phyloP scores from a whole-genome alignment of 2,329 filamentous ascomycete genomes.

The Ustilaginoidea virens region DNA sequence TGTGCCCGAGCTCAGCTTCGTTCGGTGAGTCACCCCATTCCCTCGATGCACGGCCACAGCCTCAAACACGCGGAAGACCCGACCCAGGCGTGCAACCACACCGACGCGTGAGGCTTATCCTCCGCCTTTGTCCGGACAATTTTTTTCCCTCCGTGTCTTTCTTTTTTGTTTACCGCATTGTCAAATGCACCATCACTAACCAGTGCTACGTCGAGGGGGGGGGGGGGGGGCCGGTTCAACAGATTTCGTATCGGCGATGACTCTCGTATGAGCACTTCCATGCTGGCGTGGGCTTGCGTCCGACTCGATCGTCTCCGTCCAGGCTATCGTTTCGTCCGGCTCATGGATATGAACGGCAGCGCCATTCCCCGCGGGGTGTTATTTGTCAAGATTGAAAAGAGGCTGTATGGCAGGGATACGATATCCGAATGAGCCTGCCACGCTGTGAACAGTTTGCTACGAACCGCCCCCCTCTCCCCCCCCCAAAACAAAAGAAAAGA shows the following conservation, averaged over 20 bases:
- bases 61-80: too few relatives aligned
- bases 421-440: neutral
- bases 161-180: too few relatives aligned
- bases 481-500: too few relatives aligned
- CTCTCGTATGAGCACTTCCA: slow-evolving; percentile 19
- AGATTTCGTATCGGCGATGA: slow-evolving; percentile 42
- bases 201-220: too few relatives aligned
- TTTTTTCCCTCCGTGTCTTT: too few relatives aligned
- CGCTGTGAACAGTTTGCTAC: too few relatives aligned
- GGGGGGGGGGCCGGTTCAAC: too few relatives aligned
- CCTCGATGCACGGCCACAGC: neutral
- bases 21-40: slow-evolving; percentile 39
- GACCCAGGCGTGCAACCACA: too few relatives aligned
- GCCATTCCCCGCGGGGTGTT: slow-evolving; percentile 30
- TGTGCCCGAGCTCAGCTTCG: slow-evolving; percentile 55
- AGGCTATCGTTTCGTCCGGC: slow-evolving; percentile 38
- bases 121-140: too few relatives aligned
- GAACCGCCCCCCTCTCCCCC: too few relatives aligned
- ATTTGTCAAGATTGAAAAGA: slow-evolving; percentile 37
- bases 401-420: slow-evolving; percentile 2
- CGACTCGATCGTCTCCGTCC: slow-evolving; percentile 39
- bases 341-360: slow-evolving; percentile 30
- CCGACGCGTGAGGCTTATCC: too few relatives aligned
- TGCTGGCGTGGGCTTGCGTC: slow-evolving; percentile 42
- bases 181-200: too few relatives aligned